A percentile compares a stretch with the other conserved stretches of the same genome.
These are phyloP conservation scores for Tillandsia leiboldiana DNA, from an alignment of 176 grass and related monocot species.

Conservation along the genomic window DNA sequence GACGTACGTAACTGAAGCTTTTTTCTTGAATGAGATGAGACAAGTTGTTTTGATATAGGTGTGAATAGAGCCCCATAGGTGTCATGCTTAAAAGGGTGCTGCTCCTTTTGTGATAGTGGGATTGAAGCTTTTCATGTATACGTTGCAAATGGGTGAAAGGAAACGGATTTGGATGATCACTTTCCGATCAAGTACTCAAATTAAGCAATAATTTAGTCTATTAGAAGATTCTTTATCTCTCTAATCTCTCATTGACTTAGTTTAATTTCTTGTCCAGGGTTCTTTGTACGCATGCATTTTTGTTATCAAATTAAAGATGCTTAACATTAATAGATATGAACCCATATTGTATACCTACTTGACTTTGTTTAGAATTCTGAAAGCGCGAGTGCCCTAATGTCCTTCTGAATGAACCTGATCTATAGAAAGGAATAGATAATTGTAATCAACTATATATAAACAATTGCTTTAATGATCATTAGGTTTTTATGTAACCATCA, in stretches of 20 bases:
- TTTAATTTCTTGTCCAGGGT: neutral
- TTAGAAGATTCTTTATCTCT: neutral
- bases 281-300: conserved; percentile 6
- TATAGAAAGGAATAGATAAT: too few species aligned
- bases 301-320: neutral
- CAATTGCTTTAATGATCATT: too few species aligned
- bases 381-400: neutral
- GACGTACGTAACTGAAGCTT: neutral
- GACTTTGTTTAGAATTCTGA: neutral
- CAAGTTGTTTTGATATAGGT: neutral
- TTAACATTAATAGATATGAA: too few species aligned
- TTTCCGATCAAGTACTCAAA: neutral
- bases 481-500: too few species aligned
- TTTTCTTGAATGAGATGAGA: neutral
- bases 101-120: neutral
- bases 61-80: neutral
- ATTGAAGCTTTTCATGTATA: neutral
- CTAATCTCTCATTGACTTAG: neutral
- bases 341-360: neutral
- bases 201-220: neutral
- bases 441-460: too few species aligned
- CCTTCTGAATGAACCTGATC: too few species aligned
- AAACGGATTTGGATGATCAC: neutral
- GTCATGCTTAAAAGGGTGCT: neutral
- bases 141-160: neutral